Conservation (phyloP, 2,329 filamentous ascomycete species). For the Anthostomella pinea region DNA sequence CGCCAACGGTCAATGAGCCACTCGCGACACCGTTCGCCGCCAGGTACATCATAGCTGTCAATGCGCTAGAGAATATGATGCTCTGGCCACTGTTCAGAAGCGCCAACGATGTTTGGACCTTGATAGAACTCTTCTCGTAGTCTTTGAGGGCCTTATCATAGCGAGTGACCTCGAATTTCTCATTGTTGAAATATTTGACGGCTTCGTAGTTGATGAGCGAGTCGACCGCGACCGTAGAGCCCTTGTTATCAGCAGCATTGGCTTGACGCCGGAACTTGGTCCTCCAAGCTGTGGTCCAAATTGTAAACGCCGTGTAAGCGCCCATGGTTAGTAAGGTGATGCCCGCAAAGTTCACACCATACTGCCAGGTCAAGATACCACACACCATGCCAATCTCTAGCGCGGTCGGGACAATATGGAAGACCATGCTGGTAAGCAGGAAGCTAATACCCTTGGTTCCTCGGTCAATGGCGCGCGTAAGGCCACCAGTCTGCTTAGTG, state of each 20-base stretch:
- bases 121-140: conserved; percentile 94
- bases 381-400: conserved; percentile 95
- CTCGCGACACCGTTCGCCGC: conserved; percentile 84
- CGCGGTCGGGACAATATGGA: conserved; percentile 90
- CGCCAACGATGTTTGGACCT: conserved; percentile 89
- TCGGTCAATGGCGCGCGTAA: conserved; percentile 91
- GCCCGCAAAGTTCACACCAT: conserved; percentile 84
- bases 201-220: conserved; percentile 98
- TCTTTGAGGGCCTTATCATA: conserved; percentile 84
- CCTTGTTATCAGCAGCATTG: conserved; percentile 93
- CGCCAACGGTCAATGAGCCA: conserved; percentile 83
- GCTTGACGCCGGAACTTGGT: conserved; percentile 94
- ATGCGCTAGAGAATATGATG: conserved; percentile 89
- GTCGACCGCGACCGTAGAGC: conserved; percentile 92
- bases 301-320: conserved; percentile 94
- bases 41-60: conserved; percentile 98
- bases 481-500: conserved; percentile 86
- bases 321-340: conserved; percentile 91
- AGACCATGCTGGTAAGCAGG: conserved; percentile 94
- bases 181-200: conserved; percentile 99
- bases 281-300: conserved; percentile 92
- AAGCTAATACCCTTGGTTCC: conserved; percentile 99
- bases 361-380: conserved; percentile 94
- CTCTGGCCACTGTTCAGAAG: conserved; percentile 95
- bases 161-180: conserved; percentile 85